These are phyloP conservation scores for Ogataea allantospora DNA, from an alignment of 805 yeast genomes.

Conservation along the genomic window DNA sequence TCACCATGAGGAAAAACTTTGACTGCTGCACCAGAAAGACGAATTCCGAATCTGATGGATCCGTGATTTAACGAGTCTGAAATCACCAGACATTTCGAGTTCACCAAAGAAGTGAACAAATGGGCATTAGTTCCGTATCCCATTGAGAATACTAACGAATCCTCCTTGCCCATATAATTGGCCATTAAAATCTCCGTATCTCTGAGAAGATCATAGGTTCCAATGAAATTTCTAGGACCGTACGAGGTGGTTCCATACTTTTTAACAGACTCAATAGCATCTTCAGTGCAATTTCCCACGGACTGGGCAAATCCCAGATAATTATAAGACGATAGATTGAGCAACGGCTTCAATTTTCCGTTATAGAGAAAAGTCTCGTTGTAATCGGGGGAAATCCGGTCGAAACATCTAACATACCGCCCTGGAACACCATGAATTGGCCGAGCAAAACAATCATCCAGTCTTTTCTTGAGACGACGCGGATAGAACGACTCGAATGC, in stretches of 20 bases:
- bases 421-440: conserved; percentile 99
- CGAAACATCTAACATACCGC: conserved; percentile 77
- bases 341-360: conserved; percentile 73
- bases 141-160: conserved; percentile 81
- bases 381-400: conserved; percentile 67
- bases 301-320: conserved; percentile 97
- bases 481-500: conserved; percentile 92
- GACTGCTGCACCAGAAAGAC: conserved; percentile 89
- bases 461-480: conserved; percentile 84
- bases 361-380: conserved; percentile 67
- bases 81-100: conserved; percentile 84
- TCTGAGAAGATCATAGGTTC: conserved; percentile 71
- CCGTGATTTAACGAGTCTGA: conserved; percentile 96
- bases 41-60: conserved; percentile 90
- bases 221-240: conserved; percentile 72
- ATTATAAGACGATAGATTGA: conserved; percentile 88
- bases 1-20: conserved; percentile 92
- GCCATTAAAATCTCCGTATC: conserved; percentile 79
- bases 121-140: conserved; percentile 96
- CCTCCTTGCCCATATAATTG: conserved; percentile 86
- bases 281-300: conserved; percentile 84
- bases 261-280: conserved; percentile 60
- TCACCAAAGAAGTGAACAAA: conserved; percentile 77
- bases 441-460: conserved; percentile 92
- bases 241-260: conserved; percentile 75